Evolutionary conservation across 2,329 filamentous ascomycete genomes (phyloP).

Genomic region (Trichoderma sp.): DNA sequence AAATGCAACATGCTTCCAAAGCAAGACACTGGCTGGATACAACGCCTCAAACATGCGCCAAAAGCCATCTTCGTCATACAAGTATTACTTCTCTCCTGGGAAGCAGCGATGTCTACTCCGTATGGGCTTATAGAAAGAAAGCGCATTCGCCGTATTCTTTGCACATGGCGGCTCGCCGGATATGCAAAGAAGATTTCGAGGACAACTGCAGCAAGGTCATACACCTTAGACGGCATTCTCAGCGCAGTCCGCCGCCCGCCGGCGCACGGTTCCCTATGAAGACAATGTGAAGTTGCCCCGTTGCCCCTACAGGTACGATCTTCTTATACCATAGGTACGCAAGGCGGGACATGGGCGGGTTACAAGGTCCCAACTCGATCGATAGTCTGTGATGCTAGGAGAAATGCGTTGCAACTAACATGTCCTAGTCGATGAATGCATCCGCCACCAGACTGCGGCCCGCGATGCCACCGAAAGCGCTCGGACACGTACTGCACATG

Average conservation of each 20-base stretch:
- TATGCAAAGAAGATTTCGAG: background rate
- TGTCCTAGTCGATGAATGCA: background rate
- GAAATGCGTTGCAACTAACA: background rate
- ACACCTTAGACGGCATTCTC: background rate
- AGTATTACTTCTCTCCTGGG: background rate
- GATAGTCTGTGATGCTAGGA: background rate
- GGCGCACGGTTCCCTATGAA: background rate
- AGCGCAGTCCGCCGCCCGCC: conserved; percentile 15
- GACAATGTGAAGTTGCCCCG: background rate
- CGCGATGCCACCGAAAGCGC: background rate
- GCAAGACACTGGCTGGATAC: background rate
- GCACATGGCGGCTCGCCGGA: background rate
- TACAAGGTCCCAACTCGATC: background rate
- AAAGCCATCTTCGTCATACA: background rate
- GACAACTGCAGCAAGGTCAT: background rate
- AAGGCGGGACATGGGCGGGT: background rate
- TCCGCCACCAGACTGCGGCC: conserved; percentile 15
- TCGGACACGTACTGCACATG: background rate
- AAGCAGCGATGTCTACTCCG: background rate
- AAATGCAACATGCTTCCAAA: background rate
- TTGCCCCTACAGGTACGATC: background rate
- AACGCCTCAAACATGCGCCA: background rate
- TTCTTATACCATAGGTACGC: no score
- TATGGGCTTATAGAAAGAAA: background rate
- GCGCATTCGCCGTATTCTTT: background rate